Percentiles rank a stretch among this genome's conserved stretches.
phyloP scores from a whole-genome alignment of 139 green algal genomes.

The Chlamydomonas sp. region DNA sequence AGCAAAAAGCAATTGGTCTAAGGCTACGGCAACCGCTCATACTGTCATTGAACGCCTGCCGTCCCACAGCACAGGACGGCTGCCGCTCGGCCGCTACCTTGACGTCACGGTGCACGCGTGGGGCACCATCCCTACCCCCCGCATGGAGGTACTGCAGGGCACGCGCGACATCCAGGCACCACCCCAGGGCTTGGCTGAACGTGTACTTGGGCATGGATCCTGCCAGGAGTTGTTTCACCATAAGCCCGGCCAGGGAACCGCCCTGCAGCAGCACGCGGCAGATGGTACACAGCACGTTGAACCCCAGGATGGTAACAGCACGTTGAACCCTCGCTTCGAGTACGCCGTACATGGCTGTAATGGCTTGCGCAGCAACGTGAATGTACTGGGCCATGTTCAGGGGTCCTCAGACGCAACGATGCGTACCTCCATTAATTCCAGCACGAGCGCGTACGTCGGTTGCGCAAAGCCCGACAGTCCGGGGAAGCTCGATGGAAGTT shows the following conservation, averaged over 20 bases:
- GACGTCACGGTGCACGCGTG: conserved; percentile 29
- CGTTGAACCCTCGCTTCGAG: too few relatives aligned
- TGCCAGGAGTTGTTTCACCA: conserved; percentile 28
- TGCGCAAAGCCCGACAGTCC: conserved; percentile 1
- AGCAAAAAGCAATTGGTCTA: too few relatives aligned
- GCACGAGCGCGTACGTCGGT: conserved; percentile 5
- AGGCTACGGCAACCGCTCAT: too few relatives aligned
- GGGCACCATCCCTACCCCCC: conserved; percentile 12
- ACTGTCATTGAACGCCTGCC: too few relatives aligned
- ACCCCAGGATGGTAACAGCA: too few relatives aligned
- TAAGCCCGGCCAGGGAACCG: conserved; percentile 18
- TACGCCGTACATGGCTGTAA: too few relatives aligned
- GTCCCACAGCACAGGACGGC: too few relatives aligned
- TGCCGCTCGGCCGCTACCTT: not conserved
- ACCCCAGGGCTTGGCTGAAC: conserved; percentile 32
- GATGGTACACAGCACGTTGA: too few relatives aligned
- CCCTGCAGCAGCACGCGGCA: not conserved
- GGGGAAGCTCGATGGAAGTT: conserved; percentile 5
- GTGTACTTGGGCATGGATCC: conserved; percentile 17
- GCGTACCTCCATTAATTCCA: conserved; percentile 27
- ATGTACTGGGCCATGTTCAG: not conserved
- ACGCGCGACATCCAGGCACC: conserved; percentile 8
- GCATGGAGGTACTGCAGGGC: conserved; percentile 33
- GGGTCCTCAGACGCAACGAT: not conserved
- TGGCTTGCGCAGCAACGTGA: too few relatives aligned